Conservation (phyloP, 768 basidiomycete genomes). For the Boletus huronensis region DNA sequence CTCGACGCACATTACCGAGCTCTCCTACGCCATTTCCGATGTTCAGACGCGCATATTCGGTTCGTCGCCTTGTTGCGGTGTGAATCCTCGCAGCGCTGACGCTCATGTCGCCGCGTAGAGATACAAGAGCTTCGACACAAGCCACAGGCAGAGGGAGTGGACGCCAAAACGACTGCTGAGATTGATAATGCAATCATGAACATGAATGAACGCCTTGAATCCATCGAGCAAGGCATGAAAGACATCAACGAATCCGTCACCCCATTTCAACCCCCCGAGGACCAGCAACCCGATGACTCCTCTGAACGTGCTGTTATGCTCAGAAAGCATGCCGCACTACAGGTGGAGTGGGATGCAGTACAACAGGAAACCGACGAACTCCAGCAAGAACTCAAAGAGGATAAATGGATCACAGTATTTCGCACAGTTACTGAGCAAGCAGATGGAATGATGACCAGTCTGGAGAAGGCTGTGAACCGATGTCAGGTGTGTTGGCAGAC, state of each 20-base stretch:
- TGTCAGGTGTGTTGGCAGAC: conserved; percentile 63
- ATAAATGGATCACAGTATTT: conserved; percentile 95
- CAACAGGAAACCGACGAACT: conserved; percentile 78
- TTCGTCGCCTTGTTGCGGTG: conserved; percentile 29
- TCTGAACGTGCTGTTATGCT: conserved; percentile 44
- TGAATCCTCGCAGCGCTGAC: conserved; percentile 10
- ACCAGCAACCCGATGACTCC: conserved; percentile 47
- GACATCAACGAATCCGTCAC: conserved; percentile 62
- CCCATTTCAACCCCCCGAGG: conserved; percentile 48
- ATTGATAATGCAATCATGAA: conserved; percentile 81
- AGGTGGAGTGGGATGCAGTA: conserved; percentile 77
- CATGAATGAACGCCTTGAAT: conserved; percentile 75
- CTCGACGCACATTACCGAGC: conserved; percentile 83
- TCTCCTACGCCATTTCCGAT: conserved; percentile 83
- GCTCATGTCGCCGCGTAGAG: conserved; percentile 43
- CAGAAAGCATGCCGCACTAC: conserved; percentile 70
- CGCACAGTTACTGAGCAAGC: conserved; percentile 92
- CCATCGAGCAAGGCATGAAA: conserved; percentile 69
- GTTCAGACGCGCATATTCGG: conserved; percentile 91
- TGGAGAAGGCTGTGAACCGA: conserved; percentile 89
- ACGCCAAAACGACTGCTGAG: conserved; percentile 56
- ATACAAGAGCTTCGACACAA: conserved; percentile 92
- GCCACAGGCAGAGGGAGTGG: conserved; percentile 56
- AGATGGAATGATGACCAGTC: conserved; percentile 94
- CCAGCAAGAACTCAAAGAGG: conserved; percentile 91